A percentile compares a stretch with the other conserved stretches of the same genome.
Conservation (phyloP, 2,329 filamentous ascomycete species). For the Trichoderma sp. region DNA sequence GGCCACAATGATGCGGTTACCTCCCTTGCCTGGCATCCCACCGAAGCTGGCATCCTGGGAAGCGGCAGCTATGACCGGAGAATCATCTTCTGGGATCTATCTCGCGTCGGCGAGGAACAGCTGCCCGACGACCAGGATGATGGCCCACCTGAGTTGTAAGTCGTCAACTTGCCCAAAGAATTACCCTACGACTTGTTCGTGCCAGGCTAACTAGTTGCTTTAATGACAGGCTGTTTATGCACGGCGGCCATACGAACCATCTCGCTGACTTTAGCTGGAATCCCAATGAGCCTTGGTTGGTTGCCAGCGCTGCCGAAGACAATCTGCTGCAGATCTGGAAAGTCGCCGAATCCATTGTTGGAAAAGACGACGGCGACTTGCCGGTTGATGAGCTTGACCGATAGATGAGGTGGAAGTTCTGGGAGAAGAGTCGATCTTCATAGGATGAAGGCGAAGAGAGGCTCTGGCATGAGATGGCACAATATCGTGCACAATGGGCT, state of each 20-base stretch:
- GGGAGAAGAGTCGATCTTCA: constrained; percentile 31
- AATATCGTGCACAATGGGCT: not conserved
- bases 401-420: constrained; percentile 42
- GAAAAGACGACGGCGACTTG: constrained; percentile 71
- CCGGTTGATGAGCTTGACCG: constrained; percentile 73
- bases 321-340: constrained; percentile 96
- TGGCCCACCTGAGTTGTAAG: constrained; percentile 88
- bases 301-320: constrained; percentile 93
- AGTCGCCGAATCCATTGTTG: constrained; percentile 76
- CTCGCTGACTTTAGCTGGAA: constrained; percentile 99
- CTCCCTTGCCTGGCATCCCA: constrained; percentile 90
- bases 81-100: constrained; percentile 95
- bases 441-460: constrained; percentile 30
- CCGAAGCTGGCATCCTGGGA: constrained; percentile 81
- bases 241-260: constrained; percentile 95
- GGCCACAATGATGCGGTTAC: constrained; percentile 88
- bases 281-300: constrained; percentile 91
- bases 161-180: constrained; percentile 24
- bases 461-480: constrained; percentile 25
- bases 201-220: constrained; percentile 21
- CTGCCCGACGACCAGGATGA: constrained; percentile 92
- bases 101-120: constrained; percentile 88
- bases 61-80: constrained; percentile 91
- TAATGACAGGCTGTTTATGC: constrained; percentile 81
- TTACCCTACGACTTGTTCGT: not conserved